A percentile compares a stretch with the other conserved stretches of the same genome.
These are phyloP conservation scores for Coniophora puteana DNA, from an alignment of 1,284 basidiomycete genomes.

Conservation along the genomic window DNA sequence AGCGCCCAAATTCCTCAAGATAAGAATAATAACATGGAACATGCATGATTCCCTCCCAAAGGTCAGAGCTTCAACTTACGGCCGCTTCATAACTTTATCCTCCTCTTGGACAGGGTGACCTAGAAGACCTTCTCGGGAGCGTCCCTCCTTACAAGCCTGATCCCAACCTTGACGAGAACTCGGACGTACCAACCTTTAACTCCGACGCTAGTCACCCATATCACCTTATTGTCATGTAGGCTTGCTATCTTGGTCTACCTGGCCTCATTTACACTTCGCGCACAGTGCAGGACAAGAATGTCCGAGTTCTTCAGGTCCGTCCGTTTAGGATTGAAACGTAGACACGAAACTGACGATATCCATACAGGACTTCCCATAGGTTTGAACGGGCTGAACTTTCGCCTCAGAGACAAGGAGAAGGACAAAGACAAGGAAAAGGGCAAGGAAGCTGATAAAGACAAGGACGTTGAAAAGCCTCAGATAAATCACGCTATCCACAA, in stretches of 20 bases:
- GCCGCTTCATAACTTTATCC: background rate
- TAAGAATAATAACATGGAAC: constrained; percentile 61
- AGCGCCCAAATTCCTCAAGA: constrained; percentile 40
- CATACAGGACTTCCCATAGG: constrained; percentile 67
- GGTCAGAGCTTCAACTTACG: constrained; percentile 31
- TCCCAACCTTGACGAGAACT: constrained; percentile 18
- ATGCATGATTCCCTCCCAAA: constrained; percentile 78
- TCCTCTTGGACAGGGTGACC: constrained; percentile 53
- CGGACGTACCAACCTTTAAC: constrained; percentile 46
- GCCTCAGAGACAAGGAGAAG: constrained; percentile 45
- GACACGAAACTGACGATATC: constrained; percentile 6
- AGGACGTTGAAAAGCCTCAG: constrained; percentile 27
- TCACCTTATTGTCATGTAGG: constrained; percentile 76
- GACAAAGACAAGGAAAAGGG: constrained; percentile 38
- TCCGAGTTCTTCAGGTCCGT: constrained; percentile 62
- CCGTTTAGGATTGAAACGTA: background rate
- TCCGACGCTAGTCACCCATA: constrained; percentile 65
- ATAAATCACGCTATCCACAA: constrained; percentile 20
- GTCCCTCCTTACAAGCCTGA: constrained; percentile 49
- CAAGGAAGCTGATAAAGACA: constrained; percentile 31
- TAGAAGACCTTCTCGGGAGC: constrained; percentile 69
- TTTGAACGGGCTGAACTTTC: constrained; percentile 71
- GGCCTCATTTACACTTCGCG: constrained; percentile 6
- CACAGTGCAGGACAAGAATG: constrained; percentile 80
- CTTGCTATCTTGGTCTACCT: constrained; percentile 12